These are phyloP conservation scores for Hibiscus syriacus DNA, from an alignment of 345 rosid genomes.

Conservation along the genomic window DNA sequence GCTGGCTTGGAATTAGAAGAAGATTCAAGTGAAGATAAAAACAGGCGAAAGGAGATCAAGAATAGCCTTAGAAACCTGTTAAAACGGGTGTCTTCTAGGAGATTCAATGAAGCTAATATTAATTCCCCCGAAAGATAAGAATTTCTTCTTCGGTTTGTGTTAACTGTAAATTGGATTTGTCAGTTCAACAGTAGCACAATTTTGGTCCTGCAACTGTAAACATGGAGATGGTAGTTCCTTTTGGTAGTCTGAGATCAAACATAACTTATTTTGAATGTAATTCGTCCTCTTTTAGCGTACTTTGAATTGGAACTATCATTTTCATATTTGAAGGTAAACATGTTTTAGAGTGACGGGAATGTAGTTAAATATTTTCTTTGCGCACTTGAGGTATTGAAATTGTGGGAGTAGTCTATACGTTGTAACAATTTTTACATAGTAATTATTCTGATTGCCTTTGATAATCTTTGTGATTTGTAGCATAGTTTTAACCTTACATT, in stretches of 20 bases:
- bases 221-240: not conserved
- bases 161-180: not conserved
- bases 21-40: not conserved
- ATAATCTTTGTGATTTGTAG: too few relatives aligned
- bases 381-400: too few relatives aligned
- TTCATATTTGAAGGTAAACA: too few relatives aligned
- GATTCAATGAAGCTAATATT: slow-evolving; percentile 2
- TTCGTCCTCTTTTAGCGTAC: not conserved
- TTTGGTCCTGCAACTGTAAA: not conserved
- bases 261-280: not conserved
- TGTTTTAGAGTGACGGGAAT: too few relatives aligned
- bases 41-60: slow-evolving; percentile 30
- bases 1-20: not conserved
- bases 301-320: too few relatives aligned
- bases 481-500: too few relatives aligned
- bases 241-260: not conserved
- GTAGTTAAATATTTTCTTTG: too few relatives aligned
- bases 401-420: too few relatives aligned
- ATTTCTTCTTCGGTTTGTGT: not conserved
- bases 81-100: slow-evolving; percentile 38
- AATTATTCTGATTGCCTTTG: too few relatives aligned
- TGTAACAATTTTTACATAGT: too few relatives aligned
- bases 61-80: slow-evolving; percentile 65
- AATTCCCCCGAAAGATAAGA: slow-evolving; percentile 1
- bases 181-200: not conserved